Base-by-base conservation (phyloP, 495 filamentous ascomycete species). In the Cryomyces minteri region DNA sequence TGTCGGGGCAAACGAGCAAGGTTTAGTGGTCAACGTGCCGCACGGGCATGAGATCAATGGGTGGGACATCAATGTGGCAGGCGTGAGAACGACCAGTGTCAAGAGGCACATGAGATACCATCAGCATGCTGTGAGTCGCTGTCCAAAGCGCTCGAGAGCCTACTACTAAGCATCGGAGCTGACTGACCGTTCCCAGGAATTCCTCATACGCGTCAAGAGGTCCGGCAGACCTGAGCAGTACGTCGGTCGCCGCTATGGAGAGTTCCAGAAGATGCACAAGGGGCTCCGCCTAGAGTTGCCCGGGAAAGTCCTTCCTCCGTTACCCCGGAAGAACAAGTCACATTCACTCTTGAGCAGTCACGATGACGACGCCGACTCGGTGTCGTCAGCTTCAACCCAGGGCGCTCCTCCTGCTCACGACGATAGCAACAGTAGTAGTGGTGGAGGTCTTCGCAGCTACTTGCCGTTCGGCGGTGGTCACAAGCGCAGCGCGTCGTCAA, bases 21-120 rank as follows among this genome's bases (percentile, higher is more conserved):
- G 92, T 0, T 64, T 98, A 42, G 62, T 92, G 6, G 70, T 82
- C 18, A 88, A 88, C 41, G 67, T 84, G 52, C 92, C 90, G 0
- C 84, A 95, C 59, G 92, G 90, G 0, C 76, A 94, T 62, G 76
- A 78, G 45, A 80, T 92, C 41, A 84, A 98, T 62, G 87, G 84
- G 6, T 96, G 90, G 90, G 88, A 95, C 61, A 76, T 96, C 48
- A 98, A 98, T 64, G 81, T 98, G 44, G 88, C 87, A 12, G 84
- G 80, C 29, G 90, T 98, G 40, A 73, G 88, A 41, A 80, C 82
- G 2, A 81, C 73, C 4, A 76, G 72, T 18, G 67, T 85, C 33
- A 90, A 88, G 70, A 76, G 87, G 56, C 93, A 88, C 33, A 74
- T 96, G 31, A 68, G 90, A 42, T 77, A 88, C 53, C 92, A 94